Conservation (phyloP, 2,329 filamentous ascomycete genomes). For the Escovopsis sp. region DNA sequence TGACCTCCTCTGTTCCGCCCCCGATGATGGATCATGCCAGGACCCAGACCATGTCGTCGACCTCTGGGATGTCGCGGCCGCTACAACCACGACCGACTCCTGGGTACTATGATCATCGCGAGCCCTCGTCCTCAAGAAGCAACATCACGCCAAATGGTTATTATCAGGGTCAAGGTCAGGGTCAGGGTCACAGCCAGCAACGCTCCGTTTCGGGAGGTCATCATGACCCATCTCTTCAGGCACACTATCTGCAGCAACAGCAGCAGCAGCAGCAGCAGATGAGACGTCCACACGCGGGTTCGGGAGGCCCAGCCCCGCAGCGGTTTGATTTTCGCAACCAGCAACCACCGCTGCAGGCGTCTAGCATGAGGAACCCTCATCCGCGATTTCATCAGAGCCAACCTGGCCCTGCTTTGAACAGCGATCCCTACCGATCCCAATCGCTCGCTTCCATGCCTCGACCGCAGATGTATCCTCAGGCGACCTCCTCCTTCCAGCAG, state of each 20-base stretch:
- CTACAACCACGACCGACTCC: constrained; percentile 43
- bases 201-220: constrained; percentile 36
- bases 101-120: constrained; percentile 21
- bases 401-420: constrained; percentile 58
- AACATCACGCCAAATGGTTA: constrained; percentile 35
- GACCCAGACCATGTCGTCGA: constrained; percentile 63
- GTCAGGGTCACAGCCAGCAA: neutral
- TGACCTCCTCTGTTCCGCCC: constrained; percentile 58
- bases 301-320: constrained; percentile 37
- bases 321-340: constrained; percentile 49
- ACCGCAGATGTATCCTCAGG: constrained; percentile 55
- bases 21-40: constrained; percentile 44
- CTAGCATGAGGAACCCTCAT: constrained; percentile 26
- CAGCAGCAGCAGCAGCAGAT: constrained; percentile 29
- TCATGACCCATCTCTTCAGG: constrained; percentile 27
- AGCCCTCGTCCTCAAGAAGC: constrained; percentile 14
- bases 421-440: constrained; percentile 80
- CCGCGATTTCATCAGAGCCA: constrained; percentile 50
- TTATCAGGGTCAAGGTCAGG: constrained; percentile 29
- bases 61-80: constrained; percentile 42
- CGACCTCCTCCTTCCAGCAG: constrained; percentile 46
- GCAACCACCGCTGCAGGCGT: constrained; percentile 30
- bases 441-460: constrained; percentile 69
- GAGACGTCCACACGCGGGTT: constrained; percentile 30
- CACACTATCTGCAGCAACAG: constrained; percentile 32